phyloP scores from a whole-genome alignment of 2,329 filamentous ascomycete species.

The Trichoderma oligosporum region DNA sequence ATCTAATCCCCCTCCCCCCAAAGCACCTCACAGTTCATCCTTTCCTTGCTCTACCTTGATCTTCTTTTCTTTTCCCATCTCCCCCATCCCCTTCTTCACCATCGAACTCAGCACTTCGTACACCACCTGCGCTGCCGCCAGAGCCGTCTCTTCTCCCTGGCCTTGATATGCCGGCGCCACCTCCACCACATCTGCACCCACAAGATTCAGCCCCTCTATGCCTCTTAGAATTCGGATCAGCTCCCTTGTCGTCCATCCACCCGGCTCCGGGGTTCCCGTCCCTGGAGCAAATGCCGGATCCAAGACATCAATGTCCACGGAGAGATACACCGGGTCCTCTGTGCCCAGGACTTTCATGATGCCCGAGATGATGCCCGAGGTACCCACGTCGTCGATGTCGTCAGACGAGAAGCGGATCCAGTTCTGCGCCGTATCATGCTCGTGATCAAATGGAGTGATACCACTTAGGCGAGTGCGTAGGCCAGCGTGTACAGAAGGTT shows the following conservation, averaged over 20 bases:
- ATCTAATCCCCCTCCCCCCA: not conserved
- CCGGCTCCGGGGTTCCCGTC: slow-evolving; percentile 84
- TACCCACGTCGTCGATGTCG: slow-evolving; percentile 81
- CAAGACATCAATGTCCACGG: slow-evolving; percentile 77
- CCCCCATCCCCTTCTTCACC: slow-evolving; percentile 51
- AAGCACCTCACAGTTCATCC: slow-evolving; percentile 37
- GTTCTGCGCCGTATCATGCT: slow-evolving; percentile 69
- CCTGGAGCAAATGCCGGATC: slow-evolving; percentile 67
- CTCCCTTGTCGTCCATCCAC: slow-evolving; percentile 87
- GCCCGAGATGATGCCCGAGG: slow-evolving; percentile 61
- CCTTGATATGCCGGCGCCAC: slow-evolving; percentile 79
- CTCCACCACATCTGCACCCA: slow-evolving; percentile 88
- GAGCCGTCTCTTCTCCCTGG: slow-evolving; percentile 71
- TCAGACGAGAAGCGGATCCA: slow-evolving; percentile 77
- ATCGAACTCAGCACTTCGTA: slow-evolving; percentile 81
- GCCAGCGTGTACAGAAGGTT: slow-evolving; percentile 76
- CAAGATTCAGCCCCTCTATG: slow-evolving; percentile 76
- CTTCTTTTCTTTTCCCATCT: slow-evolving; percentile 36
- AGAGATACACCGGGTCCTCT: slow-evolving; percentile 75
- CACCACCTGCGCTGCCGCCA: slow-evolving; percentile 78
- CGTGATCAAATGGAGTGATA: slow-evolving; percentile 62
- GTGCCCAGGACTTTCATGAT: slow-evolving; percentile 72
- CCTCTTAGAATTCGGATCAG: slow-evolving; percentile 78
- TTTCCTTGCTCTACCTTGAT: slow-evolving; percentile 29
- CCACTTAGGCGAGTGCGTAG: slow-evolving; percentile 72